phyloP scores from a whole-genome alignment of 768 basidiomycete species.

The Collybia nuda region DNA sequence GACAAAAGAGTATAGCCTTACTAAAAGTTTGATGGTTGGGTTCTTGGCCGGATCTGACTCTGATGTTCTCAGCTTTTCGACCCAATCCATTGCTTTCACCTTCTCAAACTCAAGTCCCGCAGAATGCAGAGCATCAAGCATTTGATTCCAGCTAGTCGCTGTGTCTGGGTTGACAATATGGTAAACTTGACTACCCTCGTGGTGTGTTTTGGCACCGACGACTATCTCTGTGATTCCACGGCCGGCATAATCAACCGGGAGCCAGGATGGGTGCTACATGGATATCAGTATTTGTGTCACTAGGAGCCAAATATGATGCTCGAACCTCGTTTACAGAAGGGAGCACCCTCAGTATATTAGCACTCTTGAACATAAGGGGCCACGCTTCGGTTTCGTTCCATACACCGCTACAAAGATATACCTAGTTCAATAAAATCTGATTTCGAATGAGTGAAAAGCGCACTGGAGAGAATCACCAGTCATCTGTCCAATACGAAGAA shows the following conservation, averaged over 20 bases:
- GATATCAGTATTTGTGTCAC: neutral
- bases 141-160: conserved; percentile 32
- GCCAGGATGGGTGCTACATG: conserved; percentile 41
- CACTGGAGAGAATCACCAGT: conserved; percentile 45
- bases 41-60: conserved; percentile 36
- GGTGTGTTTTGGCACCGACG: conserved; percentile 4
- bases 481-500: conserved; percentile 54
- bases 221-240: conserved; percentile 46
- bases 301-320: conserved; percentile 5
- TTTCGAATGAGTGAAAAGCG: neutral
- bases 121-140: conserved; percentile 36
- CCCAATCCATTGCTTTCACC: conserved; percentile 34
- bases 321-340: conserved; percentile 26
- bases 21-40: conserved; percentile 43
- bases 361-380: conserved; percentile 45
- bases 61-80: conserved; percentile 15
- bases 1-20: conserved; percentile 10
- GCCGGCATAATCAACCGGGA: conserved; percentile 54
- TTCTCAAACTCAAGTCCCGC: conserved; percentile 39
- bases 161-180: conserved; percentile 36
- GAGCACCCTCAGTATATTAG: conserved; percentile 36
- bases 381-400: conserved; percentile 53
- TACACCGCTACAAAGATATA: conserved; percentile 29
- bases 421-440: no score
- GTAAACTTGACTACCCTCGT: conserved; percentile 24